Evolutionary conservation across 768 basidiomycete genomes (phyloP).

Genomic region (Pleurotus platypus): DNA sequence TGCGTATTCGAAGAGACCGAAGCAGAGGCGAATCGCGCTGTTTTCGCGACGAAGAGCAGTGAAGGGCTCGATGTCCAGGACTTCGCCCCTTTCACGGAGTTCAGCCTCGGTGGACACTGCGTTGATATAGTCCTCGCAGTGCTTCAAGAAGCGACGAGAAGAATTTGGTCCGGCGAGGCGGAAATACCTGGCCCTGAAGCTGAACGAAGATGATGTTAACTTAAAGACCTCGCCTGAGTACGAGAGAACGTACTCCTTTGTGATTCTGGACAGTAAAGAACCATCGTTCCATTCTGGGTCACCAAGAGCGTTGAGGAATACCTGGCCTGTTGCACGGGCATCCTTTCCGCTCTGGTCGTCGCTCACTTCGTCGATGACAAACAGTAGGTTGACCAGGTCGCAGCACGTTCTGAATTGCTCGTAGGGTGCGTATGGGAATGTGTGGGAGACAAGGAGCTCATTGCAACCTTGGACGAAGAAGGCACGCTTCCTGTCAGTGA

Average conservation of each 20-base stretch:
- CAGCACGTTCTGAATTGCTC: conserved; percentile 58
- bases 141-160: conserved; percentile 44
- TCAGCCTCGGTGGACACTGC: conserved; percentile 59
- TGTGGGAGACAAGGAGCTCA: conserved; percentile 59
- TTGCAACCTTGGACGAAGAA: conserved; percentile 60
- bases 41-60: conserved; percentile 61
- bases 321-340: conserved; percentile 48
- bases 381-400: conserved; percentile 53
- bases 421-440: conserved; percentile 54
- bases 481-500: conserved; percentile 58
- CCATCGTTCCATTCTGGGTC: conserved; percentile 50
- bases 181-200: conserved; percentile 51
- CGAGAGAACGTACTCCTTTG: conserved; percentile 48
- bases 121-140: conserved; percentile 53
- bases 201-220: conserved; percentile 17
- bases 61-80: conserved; percentile 54
- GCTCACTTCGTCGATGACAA: conserved; percentile 66
- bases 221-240: conserved; percentile 5
- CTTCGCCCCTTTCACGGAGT: conserved; percentile 51
- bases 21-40: conserved; percentile 64
- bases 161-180: conserved; percentile 42
- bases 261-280: conserved; percentile 55
- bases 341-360: conserved; percentile 60
- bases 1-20: conserved; percentile 58
- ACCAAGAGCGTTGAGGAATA: conserved; percentile 50